phyloP scores from a whole-genome alignment of 1,139 yeast species.

The Hemisphaericaspora subhashii region DNA sequence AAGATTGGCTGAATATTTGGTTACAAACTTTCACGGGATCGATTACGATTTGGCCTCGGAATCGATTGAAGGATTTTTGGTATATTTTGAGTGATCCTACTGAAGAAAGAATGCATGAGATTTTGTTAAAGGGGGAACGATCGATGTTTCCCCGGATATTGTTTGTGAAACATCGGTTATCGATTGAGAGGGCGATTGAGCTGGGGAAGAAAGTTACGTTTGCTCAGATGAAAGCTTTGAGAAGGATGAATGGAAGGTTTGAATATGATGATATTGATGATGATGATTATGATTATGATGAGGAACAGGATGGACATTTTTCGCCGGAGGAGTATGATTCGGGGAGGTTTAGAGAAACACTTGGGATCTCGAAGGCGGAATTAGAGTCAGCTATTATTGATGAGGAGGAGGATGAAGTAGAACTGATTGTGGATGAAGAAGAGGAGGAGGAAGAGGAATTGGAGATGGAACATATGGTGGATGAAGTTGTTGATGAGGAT shows the following conservation, averaged over 20 bases:
- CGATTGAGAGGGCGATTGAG: conserved; percentile 65
- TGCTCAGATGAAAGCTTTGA: conserved; percentile 5
- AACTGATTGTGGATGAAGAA: conserved; percentile 15
- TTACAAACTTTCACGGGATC: conserved; percentile 74
- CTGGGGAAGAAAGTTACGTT: conserved; percentile 35
- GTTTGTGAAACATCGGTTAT: conserved; percentile 62
- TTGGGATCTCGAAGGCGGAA: conserved; percentile 9
- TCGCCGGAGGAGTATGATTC: conserved; percentile 13
- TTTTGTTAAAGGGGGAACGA: conserved; percentile 63
- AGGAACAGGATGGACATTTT: conserved; percentile 12
- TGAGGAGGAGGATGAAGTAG: conserved; percentile 14
- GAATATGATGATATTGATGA: neutral
- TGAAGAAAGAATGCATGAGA: conserved; percentile 52
- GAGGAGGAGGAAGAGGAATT: conserved; percentile 13
- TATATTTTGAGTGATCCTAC: conserved; percentile 70
- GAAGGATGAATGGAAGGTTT: neutral
- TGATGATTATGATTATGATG: conserved; percentile 15
- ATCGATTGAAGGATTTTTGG: conserved; percentile 57
- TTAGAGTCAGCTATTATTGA: conserved; percentile 6
- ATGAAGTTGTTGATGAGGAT: conserved; percentile 10
- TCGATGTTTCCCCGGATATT: conserved; percentile 66
- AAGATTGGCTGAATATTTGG: conserved; percentile 81
- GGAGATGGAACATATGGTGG: conserved; percentile 5
- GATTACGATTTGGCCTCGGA: conserved; percentile 75
- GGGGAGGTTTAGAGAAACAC: conserved; percentile 7